A percentile compares a stretch with the other conserved stretches of the same genome.
These are phyloP conservation scores for Calonectria pteridis DNA, from an alignment of 2,329 filamentous ascomycete species.

Conservation along the genomic window DNA sequence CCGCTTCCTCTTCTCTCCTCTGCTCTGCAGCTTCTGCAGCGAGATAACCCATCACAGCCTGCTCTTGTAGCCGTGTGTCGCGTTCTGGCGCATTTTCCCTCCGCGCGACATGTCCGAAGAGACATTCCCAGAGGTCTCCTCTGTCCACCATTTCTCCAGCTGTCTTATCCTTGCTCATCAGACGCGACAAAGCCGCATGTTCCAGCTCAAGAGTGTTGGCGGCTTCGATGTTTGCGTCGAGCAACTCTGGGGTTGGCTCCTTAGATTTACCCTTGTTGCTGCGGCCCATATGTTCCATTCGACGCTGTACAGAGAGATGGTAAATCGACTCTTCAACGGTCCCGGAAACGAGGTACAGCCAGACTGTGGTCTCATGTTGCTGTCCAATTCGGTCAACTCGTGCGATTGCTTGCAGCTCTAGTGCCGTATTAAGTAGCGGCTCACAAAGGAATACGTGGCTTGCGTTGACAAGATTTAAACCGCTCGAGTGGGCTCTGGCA, in stretches of 20 bases:
- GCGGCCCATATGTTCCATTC: conserved; percentile 79
- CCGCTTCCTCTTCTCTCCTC: conserved; percentile 40
- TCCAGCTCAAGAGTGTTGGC: conserved; percentile 90
- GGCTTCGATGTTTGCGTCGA: conserved; percentile 77
- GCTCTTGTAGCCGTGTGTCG: conserved; percentile 48
- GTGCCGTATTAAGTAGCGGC: conserved; percentile 90
- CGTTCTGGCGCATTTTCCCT: conserved; percentile 36
- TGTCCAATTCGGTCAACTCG: conserved; percentile 96
- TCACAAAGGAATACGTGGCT: conserved; percentile 96
- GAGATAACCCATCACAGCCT: conserved; percentile 56
- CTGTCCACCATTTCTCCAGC: conserved; percentile 85
- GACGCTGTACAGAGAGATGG: conserved; percentile 82
- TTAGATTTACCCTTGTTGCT: conserved; percentile 54
- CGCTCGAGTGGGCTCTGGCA: conserved; percentile 88
- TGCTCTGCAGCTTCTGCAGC: conserved; percentile 59
- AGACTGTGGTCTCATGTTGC: conserved; percentile 87
- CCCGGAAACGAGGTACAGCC: conserved; percentile 92
- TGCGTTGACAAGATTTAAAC: conserved; percentile 91
- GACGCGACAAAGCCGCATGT: conserved; percentile 74
- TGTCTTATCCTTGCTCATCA: conserved; percentile 77
- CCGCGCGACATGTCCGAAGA: conserved; percentile 75
- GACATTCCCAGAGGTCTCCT: conserved; percentile 87
- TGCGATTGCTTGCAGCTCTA: conserved; percentile 95
- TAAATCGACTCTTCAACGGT: conserved; percentile 96
- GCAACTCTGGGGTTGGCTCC: conserved; percentile 58